phyloP scores from a whole-genome alignment of 1,139 yeast genomes.

The Taiozyma sp. region DNA sequence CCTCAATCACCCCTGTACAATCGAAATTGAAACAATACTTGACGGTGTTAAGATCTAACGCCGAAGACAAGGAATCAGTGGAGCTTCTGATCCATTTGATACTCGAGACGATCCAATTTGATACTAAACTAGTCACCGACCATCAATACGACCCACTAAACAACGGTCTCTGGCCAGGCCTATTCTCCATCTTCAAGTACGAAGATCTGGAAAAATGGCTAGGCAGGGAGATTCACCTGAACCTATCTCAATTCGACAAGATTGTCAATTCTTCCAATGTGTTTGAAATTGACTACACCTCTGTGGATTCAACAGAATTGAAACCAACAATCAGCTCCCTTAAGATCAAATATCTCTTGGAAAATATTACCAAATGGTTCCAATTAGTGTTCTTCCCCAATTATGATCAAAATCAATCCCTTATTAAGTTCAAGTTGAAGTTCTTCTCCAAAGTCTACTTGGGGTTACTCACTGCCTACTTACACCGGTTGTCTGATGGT shows the following conservation, averaged over 20 bases:
- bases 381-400: constrained; percentile 29
- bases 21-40: constrained; percentile 37
- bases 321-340: constrained; percentile 66
- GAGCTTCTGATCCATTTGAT: constrained; percentile 31
- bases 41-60: constrained; percentile 33
- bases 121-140: constrained; percentile 19
- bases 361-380: constrained; percentile 60
- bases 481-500: constrained; percentile 41
- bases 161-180: constrained; percentile 47
- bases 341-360: constrained; percentile 55
- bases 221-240: constrained; percentile 52
- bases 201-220: constrained; percentile 59
- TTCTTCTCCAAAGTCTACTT: constrained; percentile 70
- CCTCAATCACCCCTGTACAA: constrained; percentile 46
- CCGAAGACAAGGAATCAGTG: constrained; percentile 54
- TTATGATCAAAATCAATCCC: constrained; percentile 41
- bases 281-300: constrained; percentile 57
- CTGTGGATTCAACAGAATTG: constrained; percentile 37
- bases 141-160: constrained; percentile 26
- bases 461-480: constrained; percentile 54
- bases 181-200: constrained; percentile 46
- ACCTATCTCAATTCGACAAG: constrained; percentile 51
- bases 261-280: constrained; percentile 50
- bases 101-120: constrained; percentile 29
- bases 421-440: constrained; percentile 60